Evolutionary conservation across 1,139 yeast genomes (phyloP).

Genomic region (Suhomyces coccinellae): DNA sequence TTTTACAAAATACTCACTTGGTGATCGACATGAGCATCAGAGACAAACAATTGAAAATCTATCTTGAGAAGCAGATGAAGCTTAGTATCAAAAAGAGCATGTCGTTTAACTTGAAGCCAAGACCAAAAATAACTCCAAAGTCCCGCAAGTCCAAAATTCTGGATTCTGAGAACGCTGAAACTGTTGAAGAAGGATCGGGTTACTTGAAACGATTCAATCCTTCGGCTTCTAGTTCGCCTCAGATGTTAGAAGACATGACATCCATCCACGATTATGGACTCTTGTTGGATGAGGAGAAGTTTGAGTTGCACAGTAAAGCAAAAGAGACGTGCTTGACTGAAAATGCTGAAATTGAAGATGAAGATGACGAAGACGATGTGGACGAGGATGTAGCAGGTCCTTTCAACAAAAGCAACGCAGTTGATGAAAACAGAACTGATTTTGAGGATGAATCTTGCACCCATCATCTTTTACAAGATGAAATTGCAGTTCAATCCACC

Average conservation of each 20-base stretch:
- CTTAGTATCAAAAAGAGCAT: conserved; percentile 33
- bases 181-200: conserved; percentile 10
- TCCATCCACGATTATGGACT: conserved; percentile 35
- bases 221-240: conserved; percentile 46
- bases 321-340: conserved; percentile 22
- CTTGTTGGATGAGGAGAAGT: conserved; percentile 37
- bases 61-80: conserved; percentile 40
- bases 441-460: conserved; percentile 5
- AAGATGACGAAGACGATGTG: conserved; percentile 25
- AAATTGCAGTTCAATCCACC: neutral
- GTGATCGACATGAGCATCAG: conserved; percentile 55
- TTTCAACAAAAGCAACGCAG: conserved; percentile 20
- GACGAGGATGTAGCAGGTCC: conserved; percentile 21
- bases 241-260: conserved; percentile 38
- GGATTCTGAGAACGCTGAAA: conserved; percentile 4
- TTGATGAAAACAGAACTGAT: conserved; percentile 16
- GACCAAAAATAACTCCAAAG: conserved; percentile 41
- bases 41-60: conserved; percentile 43
- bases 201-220: conserved; percentile 33
- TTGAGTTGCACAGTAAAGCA: conserved; percentile 27
- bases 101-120: conserved; percentile 26
- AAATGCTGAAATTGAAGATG: conserved; percentile 29
- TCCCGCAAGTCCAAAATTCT: conserved; percentile 26
- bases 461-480: conserved; percentile 4
- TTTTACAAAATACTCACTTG: conserved; percentile 69